phyloP scores from a whole-genome alignment of 2,329 filamentous ascomycete species.

The Cladophialophora psammophila region DNA sequence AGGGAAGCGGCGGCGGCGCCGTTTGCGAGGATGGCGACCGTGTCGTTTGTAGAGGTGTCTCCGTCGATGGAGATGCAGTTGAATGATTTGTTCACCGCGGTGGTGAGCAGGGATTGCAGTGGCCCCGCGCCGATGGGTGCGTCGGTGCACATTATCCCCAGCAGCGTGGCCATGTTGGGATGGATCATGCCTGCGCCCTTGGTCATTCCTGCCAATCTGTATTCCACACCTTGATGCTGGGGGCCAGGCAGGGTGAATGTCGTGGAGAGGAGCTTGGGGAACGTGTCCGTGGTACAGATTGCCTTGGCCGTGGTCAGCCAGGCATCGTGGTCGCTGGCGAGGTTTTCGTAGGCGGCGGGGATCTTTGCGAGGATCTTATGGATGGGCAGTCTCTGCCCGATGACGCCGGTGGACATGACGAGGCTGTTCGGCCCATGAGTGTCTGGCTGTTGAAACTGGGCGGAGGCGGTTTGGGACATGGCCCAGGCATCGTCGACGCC shows the following conservation, averaged over 20 bases:
- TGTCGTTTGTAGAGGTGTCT: constrained; percentile 97
- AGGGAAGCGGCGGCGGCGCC: constrained; percentile 82
- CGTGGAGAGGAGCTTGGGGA: constrained; percentile 90
- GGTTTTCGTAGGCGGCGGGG: constrained; percentile 73
- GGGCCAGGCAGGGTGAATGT: constrained; percentile 85
- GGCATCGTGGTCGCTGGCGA: constrained; percentile 79
- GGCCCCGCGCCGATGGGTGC: constrained; percentile 75
- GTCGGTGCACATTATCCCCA: constrained; percentile 91
- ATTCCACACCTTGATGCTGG: constrained; percentile 63
- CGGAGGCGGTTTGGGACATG: constrained; percentile 83
- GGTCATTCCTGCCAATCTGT: constrained; percentile 90
- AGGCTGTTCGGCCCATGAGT: constrained; percentile 68
- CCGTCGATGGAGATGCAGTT: constrained; percentile 98
- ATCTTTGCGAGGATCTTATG: constrained; percentile 86
- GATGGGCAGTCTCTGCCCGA: constrained; percentile 92
- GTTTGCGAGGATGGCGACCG: constrained; percentile 91
- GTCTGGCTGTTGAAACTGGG: constrained; percentile 59
- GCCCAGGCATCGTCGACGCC: constrained; percentile 85
- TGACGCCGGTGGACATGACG: constrained; percentile 98
- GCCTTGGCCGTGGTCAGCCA: constrained; percentile 88
- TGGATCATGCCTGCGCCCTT: constrained; percentile 99
- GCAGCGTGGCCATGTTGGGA: constrained; percentile 96
- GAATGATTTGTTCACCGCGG: constrained; percentile 83
- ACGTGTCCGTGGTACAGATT: constrained; percentile 98
- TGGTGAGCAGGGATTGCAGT: constrained; percentile 73